Base-by-base conservation (phyloP, 2,329 filamentous ascomycete genomes). In the Paraconiothyrium brasiliense region DNA sequence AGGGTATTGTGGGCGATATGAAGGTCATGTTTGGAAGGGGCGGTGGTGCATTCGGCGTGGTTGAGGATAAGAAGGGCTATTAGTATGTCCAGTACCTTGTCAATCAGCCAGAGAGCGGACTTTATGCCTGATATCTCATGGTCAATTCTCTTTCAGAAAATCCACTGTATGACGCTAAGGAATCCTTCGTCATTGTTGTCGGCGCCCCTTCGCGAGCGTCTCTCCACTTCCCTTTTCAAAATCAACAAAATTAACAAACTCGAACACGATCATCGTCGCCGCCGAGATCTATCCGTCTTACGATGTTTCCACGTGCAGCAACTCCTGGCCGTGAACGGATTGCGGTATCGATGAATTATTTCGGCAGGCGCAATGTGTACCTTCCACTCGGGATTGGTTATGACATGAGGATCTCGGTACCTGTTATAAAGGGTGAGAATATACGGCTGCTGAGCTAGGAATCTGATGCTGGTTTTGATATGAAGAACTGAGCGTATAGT, bases 21-120 rank as follows among this genome's bases (percentile, higher is more conserved):
- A 79, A 79, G 64, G 78, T 78, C 4, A 89, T 90, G 86, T 89
- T 89, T 77, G 83, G 84, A 0, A 82, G 81, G 60, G 78, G 77
- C 2, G 78, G 76, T 1, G 57, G 57, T 20, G 57, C 57, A 22
- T 84, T 0, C 22, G 50, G 50, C 24, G 57, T 59, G 2, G 57
- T 59, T 8, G 54, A 57, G 20, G 35, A 46, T 20, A 55, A 34
- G 22, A 14, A 27, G 5, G 52, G 52, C 35, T 44, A 55, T 30
- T 49, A 49, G 27, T 41, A n/a, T n/a, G 39, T n/a, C 16, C 16
- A 9, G 6, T 7, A 7, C 14, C n/a, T n/a, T 2, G 39, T n/a
- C 0, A 41, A 41, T 20, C 27, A n/a, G n/a, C 3, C 5, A 41
- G 2, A 13, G 16, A 6, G 37, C 16, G 37, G 14, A 41, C 10